phyloP scores from a whole-genome alignment of 177 flowering plant species.

The Tripterygium wilfordii region DNA sequence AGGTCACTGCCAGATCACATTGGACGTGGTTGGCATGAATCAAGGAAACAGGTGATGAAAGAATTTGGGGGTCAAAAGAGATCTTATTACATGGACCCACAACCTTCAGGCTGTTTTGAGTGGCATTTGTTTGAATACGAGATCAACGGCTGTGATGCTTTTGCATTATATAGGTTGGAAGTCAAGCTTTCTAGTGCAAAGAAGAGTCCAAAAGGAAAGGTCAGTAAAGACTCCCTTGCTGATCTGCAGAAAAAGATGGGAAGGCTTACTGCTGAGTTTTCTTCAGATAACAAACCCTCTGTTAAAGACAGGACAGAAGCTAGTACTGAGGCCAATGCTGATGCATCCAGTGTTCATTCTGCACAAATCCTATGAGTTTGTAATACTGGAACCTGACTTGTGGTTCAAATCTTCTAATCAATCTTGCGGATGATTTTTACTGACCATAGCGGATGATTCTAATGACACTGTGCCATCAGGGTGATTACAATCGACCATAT shows the following conservation, averaged over 20 bases:
- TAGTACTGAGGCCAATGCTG: conserved; percentile 20
- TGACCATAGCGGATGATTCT: too few relatives aligned
- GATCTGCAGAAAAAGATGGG: conserved; percentile 94
- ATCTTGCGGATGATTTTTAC: too few relatives aligned
- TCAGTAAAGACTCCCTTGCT: conserved; percentile 58
- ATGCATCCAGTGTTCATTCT: neutral
- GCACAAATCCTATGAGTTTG: neutral
- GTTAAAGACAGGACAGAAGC: conserved; percentile 43
- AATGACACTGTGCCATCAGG: too few relatives aligned
- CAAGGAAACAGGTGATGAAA: conserved; percentile 92
- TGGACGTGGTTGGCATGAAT: conserved; percentile 99
- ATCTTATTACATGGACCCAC: conserved; percentile 99
- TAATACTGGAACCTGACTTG: neutral
- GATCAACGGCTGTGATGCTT: conserved; percentile 65
- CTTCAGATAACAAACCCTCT: conserved; percentile 48
- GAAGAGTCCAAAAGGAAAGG: conserved; percentile 72
- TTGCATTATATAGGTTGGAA: conserved; percentile 88
- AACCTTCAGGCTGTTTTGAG: conserved; percentile 63
- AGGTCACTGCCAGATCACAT: conserved; percentile 90
- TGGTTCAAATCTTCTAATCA: too few relatives aligned
- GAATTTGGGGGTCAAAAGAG: conserved; percentile 86
- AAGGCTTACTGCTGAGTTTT: conserved; percentile 71
- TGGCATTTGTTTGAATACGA: conserved; percentile 98
- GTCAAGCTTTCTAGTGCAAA: conserved; percentile 75
- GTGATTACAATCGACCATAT: too few relatives aligned